phyloP scores from a whole-genome alignment of 2,329 filamentous ascomycete species.

The Stagonosporopsis vannaccii region DNA sequence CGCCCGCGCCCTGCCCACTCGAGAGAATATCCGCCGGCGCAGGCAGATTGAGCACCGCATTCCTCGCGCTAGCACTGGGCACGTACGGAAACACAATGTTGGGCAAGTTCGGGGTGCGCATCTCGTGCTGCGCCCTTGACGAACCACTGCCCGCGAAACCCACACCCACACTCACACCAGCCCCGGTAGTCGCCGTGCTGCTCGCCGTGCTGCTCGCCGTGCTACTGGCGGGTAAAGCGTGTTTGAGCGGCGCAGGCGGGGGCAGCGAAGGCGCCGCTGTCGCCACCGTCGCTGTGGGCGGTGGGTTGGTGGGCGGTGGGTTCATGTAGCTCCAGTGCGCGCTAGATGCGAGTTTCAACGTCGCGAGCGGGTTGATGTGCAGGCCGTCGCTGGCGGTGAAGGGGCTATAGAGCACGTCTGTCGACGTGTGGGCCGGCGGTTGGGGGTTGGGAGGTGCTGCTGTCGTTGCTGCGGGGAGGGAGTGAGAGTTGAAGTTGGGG shows the following conservation, averaged over 20 bases:
- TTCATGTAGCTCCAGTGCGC: slow-evolving; percentile 17
- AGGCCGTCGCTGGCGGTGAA: slow-evolving; percentile 30
- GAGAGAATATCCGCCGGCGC: slow-evolving; percentile 44
- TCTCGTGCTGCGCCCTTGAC: neutral
- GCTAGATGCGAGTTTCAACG: slow-evolving; percentile 34
- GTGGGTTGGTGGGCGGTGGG: too few species aligned
- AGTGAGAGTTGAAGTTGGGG: slow-evolving; percentile 8
- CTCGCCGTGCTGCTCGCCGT: too few species aligned
- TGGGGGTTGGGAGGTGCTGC: slow-evolving; percentile 1
- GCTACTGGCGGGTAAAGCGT: neutral
- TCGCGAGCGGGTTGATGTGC: slow-evolving; percentile 41
- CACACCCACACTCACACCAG: too few species aligned
- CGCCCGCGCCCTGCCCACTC: slow-evolving; percentile 10
- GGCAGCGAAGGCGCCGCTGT: slow-evolving; percentile 3
- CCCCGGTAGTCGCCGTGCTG: neutral
- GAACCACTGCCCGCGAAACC: too few species aligned
- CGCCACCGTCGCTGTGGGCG: too few species aligned
- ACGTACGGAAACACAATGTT: slow-evolving; percentile 43
- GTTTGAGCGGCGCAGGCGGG: slow-evolving; percentile 1
- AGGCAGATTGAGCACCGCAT: slow-evolving; percentile 40
- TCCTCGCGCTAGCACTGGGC: slow-evolving; percentile 35
- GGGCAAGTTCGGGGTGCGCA: slow-evolving; percentile 40
- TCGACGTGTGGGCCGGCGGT: neutral
- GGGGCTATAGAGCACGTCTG: slow-evolving; percentile 19
- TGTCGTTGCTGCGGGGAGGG: neutral